Conservation (phyloP, 1,284 basidiomycete genomes). For the Cryptococcus amylolentus region DNA sequence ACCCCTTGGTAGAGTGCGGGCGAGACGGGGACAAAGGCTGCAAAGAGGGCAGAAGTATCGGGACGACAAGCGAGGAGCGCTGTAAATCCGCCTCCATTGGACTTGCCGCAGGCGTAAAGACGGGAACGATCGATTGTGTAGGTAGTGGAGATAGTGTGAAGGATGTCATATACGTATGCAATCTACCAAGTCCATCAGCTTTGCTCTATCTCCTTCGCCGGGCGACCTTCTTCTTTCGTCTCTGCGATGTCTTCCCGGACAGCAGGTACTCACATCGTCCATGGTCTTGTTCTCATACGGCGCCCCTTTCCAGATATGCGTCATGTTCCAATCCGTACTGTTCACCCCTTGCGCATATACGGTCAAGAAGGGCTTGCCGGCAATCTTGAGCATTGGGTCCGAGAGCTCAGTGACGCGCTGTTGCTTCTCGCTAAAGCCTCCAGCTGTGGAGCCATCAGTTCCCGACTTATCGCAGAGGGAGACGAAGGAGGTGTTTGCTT, state of each 20-base stretch:
- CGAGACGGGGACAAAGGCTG: conserved; percentile 27
- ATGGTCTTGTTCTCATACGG: conserved; percentile 27
- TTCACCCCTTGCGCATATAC: conserved; percentile 28
- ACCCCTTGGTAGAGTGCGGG: conserved; percentile 25
- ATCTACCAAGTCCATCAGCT: background rate
- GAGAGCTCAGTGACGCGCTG: conserved; percentile 24
- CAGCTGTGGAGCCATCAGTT: conserved; percentile 9
- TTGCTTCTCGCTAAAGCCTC: conserved; percentile 21
- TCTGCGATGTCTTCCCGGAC: too few species aligned
- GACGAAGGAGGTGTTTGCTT: background rate
- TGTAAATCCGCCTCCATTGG: conserved; percentile 28
- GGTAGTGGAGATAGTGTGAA: conserved; percentile 15
- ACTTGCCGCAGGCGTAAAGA: conserved; percentile 27
- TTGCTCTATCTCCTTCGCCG: background rate
- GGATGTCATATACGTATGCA: conserved; percentile 27
- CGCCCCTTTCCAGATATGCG: conserved; percentile 24
- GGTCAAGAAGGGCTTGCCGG: conserved; percentile 20
- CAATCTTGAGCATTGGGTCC: conserved; percentile 15
- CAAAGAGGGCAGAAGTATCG: conserved; percentile 24
- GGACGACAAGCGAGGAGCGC: conserved; percentile 22
- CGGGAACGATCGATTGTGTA: conserved; percentile 21
- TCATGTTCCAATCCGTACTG: conserved; percentile 23
- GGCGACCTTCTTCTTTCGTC: too few species aligned
- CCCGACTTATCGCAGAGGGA: too few species aligned
- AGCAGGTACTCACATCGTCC: conserved; percentile 24